Evolutionary conservation across 495 filamentous ascomycete genomes (phyloP).

Genomic region (Xylaria castorea): DNA sequence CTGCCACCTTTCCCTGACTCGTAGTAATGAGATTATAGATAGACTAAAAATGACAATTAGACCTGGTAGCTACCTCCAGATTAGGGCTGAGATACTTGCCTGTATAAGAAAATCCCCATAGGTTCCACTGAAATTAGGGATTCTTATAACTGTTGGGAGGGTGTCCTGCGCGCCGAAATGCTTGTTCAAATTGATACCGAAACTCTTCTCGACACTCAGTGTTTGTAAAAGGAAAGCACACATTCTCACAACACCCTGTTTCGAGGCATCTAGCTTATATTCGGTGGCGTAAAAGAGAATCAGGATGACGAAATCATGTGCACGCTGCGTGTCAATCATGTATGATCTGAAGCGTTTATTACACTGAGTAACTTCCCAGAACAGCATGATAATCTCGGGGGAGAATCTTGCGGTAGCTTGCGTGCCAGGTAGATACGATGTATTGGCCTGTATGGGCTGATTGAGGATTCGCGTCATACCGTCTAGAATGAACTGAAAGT

Average conservation of each 20-base stretch:
- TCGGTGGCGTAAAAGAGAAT: constrained; percentile 92
- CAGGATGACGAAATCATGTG: constrained; percentile 90
- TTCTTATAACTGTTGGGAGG: constrained; percentile 78
- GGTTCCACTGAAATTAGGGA: constrained; percentile 83
- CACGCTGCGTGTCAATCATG: constrained; percentile 93
- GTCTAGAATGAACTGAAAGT: constrained; percentile 97
- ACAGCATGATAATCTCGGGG: constrained; percentile 96
- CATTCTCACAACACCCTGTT: constrained; percentile 93
- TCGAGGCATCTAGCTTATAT: constrained; percentile 82
- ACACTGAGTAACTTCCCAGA: constrained; percentile 97
- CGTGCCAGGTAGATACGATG: constrained; percentile 87
- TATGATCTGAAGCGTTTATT: constrained; percentile 98
- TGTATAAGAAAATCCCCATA: constrained; percentile 96
- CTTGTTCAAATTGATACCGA: constrained; percentile 88
- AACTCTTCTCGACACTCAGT: constrained; percentile 89
- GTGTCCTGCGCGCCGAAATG: constrained; percentile 89
- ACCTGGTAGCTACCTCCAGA: not conserved
- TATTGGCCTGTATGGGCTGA: constrained; percentile 87
- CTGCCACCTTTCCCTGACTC: constrained; percentile 88
- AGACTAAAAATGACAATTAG: constrained; percentile 62
- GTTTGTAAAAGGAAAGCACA: constrained; percentile 97
- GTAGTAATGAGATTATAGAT: constrained; percentile 91
- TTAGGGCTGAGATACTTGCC: constrained; percentile 57
- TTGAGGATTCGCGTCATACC: constrained; percentile 94
- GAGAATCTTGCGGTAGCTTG: constrained; percentile 85